These are phyloP conservation scores for Mantamonas sphyraenae DNA, from an alignment of 78 protist genomes.

Conservation along the genomic window DNA sequence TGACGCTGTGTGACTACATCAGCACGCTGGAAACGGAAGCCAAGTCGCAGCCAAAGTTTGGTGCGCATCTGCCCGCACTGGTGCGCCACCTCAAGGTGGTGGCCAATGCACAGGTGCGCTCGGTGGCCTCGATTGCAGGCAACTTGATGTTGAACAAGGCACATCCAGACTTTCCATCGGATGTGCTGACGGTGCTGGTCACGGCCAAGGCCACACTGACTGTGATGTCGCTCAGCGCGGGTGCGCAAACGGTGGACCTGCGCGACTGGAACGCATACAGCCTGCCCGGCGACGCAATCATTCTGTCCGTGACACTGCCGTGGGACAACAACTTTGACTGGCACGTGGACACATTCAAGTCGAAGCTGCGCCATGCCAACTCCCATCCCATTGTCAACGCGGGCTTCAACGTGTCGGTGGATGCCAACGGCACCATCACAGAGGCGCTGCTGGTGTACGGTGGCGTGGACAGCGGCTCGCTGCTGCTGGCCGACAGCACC, in stretches of 20 bases:
- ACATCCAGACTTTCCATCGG: slow-evolving; percentile 17
- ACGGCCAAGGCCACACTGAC: no score
- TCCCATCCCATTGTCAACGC: slow-evolving; percentile 3
- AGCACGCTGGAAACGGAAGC: background rate
- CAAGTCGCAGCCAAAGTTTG: background rate
- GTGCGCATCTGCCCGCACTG: background rate
- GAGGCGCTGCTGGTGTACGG: background rate
- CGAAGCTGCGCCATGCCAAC: slow-evolving; percentile 8
- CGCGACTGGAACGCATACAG: no score
- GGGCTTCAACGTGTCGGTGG: background rate
- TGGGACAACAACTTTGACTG: no score
- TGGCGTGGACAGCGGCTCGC: background rate
- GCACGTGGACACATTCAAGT: no score
- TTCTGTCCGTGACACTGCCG: no score
- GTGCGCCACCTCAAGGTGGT: slow-evolving; percentile 2
- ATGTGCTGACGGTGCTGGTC: slow-evolving; percentile 11
- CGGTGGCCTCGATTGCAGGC: slow-evolving; percentile 24
- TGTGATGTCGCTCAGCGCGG: no score
- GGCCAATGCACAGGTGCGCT: slow-evolving; percentile 15
- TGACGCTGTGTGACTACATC: background rate
- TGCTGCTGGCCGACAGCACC: no score
- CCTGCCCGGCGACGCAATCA: no score
- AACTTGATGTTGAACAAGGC: slow-evolving; percentile 12
- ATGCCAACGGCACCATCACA: background rate
- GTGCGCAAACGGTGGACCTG: no score